These are phyloP conservation scores for Sapria himalayana DNA, from an alignment of 345 rosid genomes.

Conservation along the genomic window DNA sequence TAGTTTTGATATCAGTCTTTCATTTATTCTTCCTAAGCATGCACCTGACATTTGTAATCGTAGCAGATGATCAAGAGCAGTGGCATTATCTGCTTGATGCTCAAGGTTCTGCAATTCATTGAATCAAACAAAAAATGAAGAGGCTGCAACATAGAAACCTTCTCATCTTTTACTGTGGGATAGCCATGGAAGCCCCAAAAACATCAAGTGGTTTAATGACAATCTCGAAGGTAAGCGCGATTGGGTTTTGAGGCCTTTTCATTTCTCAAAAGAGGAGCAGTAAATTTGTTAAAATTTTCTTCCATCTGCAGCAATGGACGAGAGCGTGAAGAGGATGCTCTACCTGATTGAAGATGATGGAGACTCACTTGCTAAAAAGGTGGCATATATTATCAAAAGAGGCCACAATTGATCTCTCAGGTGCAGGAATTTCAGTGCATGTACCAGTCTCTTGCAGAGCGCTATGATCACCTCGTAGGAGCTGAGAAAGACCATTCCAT, in stretches of 20 bases:
- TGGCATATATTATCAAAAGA: constrained; percentile 63
- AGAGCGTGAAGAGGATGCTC: constrained; percentile 47
- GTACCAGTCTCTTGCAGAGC: constrained; percentile 72
- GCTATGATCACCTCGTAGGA: constrained; percentile 62
- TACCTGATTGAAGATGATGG: constrained; percentile 77
- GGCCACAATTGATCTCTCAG: constrained; percentile 51
- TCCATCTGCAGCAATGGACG: constrained; percentile 58
- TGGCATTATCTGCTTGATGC: too few species aligned
- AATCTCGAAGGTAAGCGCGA: constrained; percentile 45
- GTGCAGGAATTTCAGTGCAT: constrained; percentile 70
- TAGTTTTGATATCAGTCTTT: too few species aligned
- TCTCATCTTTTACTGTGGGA: constrained; percentile 88
- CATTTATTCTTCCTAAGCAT: too few species aligned
- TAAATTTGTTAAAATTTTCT: constrained; percentile 8
- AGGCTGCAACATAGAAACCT: constrained; percentile 26
- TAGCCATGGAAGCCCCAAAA: constrained; percentile 54
- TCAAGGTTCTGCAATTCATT: too few species aligned
- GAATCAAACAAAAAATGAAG: constrained; percentile 25
- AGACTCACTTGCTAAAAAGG: constrained; percentile 80
- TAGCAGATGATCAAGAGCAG: too few species aligned
- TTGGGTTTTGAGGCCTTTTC: too few species aligned
- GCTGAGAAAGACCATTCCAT: constrained; percentile 31
- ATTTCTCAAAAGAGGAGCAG: constrained; percentile 4
- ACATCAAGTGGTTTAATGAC: constrained; percentile 65
- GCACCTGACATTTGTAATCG: too few species aligned